Evolutionary conservation across 257 asterid genomes (phyloP).

Genomic region (Jacaranda copaia): DNA sequence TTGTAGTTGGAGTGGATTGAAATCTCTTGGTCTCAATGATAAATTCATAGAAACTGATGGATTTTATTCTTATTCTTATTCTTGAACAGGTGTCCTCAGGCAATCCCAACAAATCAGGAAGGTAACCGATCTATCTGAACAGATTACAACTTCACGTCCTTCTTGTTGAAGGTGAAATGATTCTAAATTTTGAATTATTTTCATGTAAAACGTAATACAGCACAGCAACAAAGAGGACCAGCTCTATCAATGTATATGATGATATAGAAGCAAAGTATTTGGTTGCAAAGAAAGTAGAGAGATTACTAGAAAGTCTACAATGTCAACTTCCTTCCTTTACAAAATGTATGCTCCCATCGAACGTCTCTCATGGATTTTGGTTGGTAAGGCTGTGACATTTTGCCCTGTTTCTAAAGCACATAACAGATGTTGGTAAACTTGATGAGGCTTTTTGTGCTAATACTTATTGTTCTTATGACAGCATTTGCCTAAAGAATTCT

Average conservation of each 20-base stretch:
- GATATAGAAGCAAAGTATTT: slow-evolving; percentile 61
- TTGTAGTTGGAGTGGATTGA: slow-evolving; percentile 10
- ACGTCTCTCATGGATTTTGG: slow-evolving; percentile 93
- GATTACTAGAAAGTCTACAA: slow-evolving; percentile 49
- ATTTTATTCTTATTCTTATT: slow-evolving; percentile 24
- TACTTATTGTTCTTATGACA: slow-evolving; percentile 38
- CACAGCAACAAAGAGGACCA: slow-evolving; percentile 53
- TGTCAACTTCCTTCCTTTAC: slow-evolving; percentile 63
- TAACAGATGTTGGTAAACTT: not conserved
- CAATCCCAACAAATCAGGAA: slow-evolving; percentile 45
- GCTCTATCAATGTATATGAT: slow-evolving; percentile 58
- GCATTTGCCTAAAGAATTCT: slow-evolving; percentile 81
- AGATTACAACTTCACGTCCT: slow-evolving; percentile 14
- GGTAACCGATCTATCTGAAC: slow-evolving; percentile 37
- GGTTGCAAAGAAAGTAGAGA: slow-evolving; percentile 74
- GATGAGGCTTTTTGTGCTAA: slow-evolving; percentile 23
- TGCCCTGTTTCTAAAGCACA: slow-evolving; percentile 17
- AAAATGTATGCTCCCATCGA: slow-evolving; percentile 95
- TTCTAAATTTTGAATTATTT: slow-evolving; percentile 30
- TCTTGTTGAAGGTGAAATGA: slow-evolving; percentile 4
- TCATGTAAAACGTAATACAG: slow-evolving; percentile 37
- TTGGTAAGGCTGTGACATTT: slow-evolving; percentile 57
- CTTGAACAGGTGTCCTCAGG: slow-evolving; percentile 53
- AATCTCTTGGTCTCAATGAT: slow-evolving; percentile 9
- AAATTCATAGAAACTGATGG: slow-evolving; percentile 27